Conservation (phyloP, 495 filamentous ascomycete species). For the Penicillium goetzii region DNA sequence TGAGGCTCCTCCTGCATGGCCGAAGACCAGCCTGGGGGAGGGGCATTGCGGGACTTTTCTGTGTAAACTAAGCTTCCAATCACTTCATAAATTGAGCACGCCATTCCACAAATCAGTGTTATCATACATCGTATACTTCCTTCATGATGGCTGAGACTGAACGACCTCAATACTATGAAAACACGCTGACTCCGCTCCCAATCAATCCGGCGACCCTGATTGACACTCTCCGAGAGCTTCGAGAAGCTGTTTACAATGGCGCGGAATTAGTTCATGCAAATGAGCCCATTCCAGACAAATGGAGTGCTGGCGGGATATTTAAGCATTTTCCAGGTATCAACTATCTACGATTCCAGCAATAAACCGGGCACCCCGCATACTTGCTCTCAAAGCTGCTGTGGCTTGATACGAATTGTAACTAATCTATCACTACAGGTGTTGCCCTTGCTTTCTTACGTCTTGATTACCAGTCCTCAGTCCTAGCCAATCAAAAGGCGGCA, state of each 20-base stretch:
- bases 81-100: slow-evolving; percentile 21
- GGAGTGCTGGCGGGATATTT: slow-evolving; percentile 35
- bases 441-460: slow-evolving; percentile 45
- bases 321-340: slow-evolving; percentile 35
- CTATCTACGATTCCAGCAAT: background rate
- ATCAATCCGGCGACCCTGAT: slow-evolving; percentile 23
- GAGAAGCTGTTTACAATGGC: slow-evolving; percentile 34
- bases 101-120: slow-evolving; percentile 4
- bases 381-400: background rate
- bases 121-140: background rate
- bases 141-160: slow-evolving; percentile 24
- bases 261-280: slow-evolving; percentile 32
- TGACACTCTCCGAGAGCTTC: slow-evolving; percentile 33
- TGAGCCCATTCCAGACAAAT: slow-evolving; percentile 29
- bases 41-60: slow-evolving; percentile 1
- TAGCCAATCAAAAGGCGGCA: slow-evolving; percentile 15
- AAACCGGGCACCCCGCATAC: background rate
- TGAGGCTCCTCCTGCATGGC: background rate
- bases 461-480: slow-evolving; percentile 35
- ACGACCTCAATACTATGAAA: slow-evolving; percentile 36
- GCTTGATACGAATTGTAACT: slow-evolving; percentile 1
- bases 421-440: slow-evolving; percentile 32
- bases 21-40: background rate
- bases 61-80: slow-evolving; percentile 5
- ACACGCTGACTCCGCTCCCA: slow-evolving; percentile 23